Conservation (phyloP, 140 eudicot genomes). For the Stevia rebaudiana region DNA sequence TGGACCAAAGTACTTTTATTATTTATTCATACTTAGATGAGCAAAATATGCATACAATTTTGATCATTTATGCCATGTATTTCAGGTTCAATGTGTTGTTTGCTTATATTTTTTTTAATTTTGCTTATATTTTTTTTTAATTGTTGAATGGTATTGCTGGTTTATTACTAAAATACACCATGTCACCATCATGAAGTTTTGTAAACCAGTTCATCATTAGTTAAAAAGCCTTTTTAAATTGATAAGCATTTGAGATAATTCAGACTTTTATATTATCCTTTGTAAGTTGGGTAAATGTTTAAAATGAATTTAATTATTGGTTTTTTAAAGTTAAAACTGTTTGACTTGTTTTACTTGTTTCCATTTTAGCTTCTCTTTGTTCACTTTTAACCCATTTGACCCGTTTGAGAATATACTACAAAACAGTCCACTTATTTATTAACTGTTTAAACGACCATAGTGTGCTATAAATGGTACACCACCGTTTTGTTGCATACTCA, state of each 20-base stretch:
- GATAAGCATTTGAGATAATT: constrained; percentile 1
- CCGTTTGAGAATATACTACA: no score
- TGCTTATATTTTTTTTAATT: no score
- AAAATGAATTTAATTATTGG: background rate
- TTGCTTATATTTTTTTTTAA: no score
- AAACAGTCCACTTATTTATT: no score
- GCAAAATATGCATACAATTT: background rate
- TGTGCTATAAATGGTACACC: background rate
- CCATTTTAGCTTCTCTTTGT: background rate
- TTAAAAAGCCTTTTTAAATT: background rate
- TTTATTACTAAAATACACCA: background rate
- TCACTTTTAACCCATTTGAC: background rate
- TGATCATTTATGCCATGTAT: background rate
- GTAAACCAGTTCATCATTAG: background rate
- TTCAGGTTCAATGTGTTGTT: background rate
- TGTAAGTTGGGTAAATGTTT: background rate
- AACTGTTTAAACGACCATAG: background rate
- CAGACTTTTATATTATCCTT: no score
- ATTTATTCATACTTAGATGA: background rate
- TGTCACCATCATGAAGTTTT: background rate
- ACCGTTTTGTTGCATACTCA: background rate
- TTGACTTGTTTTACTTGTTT: background rate
- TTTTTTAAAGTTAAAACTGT: no score
- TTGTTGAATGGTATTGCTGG: background rate
- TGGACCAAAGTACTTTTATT: no score